Conservation (phyloP, 1,284 basidiomycete species). For the Microbotryum silenes-acaulis region DNA sequence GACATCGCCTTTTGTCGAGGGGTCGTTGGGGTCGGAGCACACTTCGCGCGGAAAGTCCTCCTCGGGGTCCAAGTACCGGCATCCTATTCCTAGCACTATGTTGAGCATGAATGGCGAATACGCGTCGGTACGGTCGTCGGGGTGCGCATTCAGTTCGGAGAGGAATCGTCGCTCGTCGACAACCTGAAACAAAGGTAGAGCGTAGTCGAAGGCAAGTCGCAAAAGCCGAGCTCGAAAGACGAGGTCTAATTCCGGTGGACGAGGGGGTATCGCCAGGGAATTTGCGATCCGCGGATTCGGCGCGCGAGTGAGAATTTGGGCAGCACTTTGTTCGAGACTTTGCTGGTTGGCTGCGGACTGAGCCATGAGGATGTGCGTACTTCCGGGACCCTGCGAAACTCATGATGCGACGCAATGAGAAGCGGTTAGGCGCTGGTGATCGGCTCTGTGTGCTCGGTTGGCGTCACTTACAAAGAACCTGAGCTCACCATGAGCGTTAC, state of each 20-base stretch:
- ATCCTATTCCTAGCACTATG: slow-evolving; percentile 23
- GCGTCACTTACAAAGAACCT: slow-evolving; percentile 27
- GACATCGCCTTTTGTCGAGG: neutral
- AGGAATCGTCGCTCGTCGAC: neutral
- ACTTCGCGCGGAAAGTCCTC: slow-evolving; percentile 21
- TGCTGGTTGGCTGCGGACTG: too few relatives aligned
- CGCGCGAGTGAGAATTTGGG: slow-evolving; percentile 19
- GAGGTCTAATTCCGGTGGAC: slow-evolving; percentile 22
- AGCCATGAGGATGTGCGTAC: slow-evolving; percentile 22
- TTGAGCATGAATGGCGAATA: slow-evolving; percentile 29
- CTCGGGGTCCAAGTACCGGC: slow-evolving; percentile 23
- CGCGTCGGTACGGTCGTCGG: slow-evolving; percentile 17
- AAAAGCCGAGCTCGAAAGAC: slow-evolving; percentile 23
- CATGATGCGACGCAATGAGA: neutral
- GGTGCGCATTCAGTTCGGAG: neutral
- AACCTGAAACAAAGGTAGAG: neutral
- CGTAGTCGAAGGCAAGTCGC: slow-evolving; percentile 24
- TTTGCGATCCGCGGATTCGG: slow-evolving; percentile 26
- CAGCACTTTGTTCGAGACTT: too few relatives aligned
- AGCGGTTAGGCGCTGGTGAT: neutral
- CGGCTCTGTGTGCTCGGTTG: slow-evolving; percentile 14
- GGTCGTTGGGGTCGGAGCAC: slow-evolving; percentile 5
- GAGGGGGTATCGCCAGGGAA: slow-evolving; percentile 11
- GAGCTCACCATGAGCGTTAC: slow-evolving; percentile 28
- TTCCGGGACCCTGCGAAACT: slow-evolving; percentile 8